A percentile compares a stretch with the other conserved stretches of the same genome.
These are phyloP conservation scores for Iris pallida DNA, from an alignment of 116 monocot species.

Conservation along the genomic window DNA sequence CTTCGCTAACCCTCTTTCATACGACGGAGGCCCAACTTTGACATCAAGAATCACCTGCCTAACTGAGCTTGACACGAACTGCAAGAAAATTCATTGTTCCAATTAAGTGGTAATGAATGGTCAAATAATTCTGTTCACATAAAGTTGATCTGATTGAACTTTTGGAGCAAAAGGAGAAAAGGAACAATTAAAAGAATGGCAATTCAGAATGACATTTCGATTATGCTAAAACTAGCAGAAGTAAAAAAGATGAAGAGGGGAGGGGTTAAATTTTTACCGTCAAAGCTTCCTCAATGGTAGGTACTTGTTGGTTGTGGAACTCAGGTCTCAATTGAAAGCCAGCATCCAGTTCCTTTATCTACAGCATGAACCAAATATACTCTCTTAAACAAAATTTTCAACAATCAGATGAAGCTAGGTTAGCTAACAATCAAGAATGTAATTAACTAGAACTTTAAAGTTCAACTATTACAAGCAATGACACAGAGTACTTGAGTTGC, in stretches of 20 bases:
- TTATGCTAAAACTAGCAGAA: background rate
- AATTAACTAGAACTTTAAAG: no score
- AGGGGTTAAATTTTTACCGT: conserved; percentile 28
- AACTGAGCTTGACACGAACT: conserved; percentile 72
- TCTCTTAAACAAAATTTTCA: conserved; percentile 2
- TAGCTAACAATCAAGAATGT: no score
- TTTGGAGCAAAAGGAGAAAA: background rate
- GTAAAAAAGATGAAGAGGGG: conserved; percentile 1
- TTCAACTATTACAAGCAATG: no score
- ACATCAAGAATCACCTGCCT: conserved; percentile 86
- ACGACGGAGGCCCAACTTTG: conserved; percentile 91
- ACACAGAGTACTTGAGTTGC: no score
- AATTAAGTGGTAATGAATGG: background rate
- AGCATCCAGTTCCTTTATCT: conserved; percentile 63
- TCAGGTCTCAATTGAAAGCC: conserved; percentile 23
- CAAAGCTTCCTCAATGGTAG: conserved; percentile 64
- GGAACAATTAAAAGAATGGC: background rate
- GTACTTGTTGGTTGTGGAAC: conserved; percentile 41
- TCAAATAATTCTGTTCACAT: background rate
- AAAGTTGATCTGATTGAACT: no score
- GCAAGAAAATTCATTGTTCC: conserved; percentile 20
- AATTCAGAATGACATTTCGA: no score
- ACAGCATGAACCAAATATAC: conserved; percentile 31
- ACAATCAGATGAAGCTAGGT: no score
- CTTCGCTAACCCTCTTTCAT: conserved; percentile 68